Evolutionary conservation across 768 basidiomycete species (phyloP).

Genomic region (Pholiota microspora): DNA sequence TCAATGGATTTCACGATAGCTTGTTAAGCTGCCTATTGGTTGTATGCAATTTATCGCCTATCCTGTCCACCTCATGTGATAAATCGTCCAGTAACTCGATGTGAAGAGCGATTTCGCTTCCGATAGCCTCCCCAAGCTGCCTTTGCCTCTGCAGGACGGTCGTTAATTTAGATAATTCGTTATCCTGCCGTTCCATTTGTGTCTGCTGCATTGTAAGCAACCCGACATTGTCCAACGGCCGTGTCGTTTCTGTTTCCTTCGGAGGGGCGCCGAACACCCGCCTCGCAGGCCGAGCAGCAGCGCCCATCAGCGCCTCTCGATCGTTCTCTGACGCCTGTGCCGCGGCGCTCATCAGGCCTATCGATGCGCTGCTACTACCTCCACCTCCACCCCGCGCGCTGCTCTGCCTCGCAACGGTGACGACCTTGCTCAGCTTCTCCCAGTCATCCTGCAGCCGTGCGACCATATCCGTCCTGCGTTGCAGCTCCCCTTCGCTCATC

Average conservation of each 20-base stretch:
- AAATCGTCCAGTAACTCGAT: constrained; percentile 86
- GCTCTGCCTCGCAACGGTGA: constrained; percentile 66
- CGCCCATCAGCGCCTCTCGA: constrained; percentile 63
- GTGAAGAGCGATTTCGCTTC: constrained; percentile 77
- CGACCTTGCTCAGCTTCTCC: constrained; percentile 84
- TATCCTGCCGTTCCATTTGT: constrained; percentile 83
- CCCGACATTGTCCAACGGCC: constrained; percentile 84
- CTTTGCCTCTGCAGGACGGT: constrained; percentile 82
- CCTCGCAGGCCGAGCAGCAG: constrained; percentile 46
- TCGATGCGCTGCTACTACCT: constrained; percentile 17
- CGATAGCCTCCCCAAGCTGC: constrained; percentile 84
- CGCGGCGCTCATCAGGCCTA: constrained; percentile 28
- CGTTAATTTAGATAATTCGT: constrained; percentile 75
- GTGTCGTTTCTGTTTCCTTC: constrained; percentile 80
- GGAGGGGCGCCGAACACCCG: constrained; percentile 80
- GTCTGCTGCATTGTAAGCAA: constrained; percentile 75
- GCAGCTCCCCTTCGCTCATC: constrained; percentile 90
- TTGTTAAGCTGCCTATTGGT: constrained; percentile 83
- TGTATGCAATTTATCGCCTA: constrained; percentile 72
- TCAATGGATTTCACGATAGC: constrained; percentile 46
- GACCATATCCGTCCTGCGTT: constrained; percentile 86
- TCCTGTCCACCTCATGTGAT: constrained; percentile 70
- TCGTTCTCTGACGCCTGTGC: constrained; percentile 53
- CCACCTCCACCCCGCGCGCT: constrained; percentile 28
- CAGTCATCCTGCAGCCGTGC: constrained; percentile 87